Evolutionary conservation across 2,329 filamentous ascomycete genomes (phyloP).

Genomic region (Aureobasidium sp.): DNA sequence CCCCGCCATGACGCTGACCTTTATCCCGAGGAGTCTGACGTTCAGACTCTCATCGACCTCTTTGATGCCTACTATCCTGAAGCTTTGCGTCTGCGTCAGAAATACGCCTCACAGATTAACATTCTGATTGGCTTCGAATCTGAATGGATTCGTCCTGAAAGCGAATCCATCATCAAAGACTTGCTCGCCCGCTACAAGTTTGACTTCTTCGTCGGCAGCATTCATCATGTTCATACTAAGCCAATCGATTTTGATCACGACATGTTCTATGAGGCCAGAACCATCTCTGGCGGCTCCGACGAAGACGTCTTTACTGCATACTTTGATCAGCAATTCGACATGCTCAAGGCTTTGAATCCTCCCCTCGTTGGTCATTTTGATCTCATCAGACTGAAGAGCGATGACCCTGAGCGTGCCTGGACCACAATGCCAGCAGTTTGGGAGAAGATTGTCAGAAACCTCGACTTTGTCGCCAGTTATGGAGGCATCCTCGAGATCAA

Average conservation of each 20-base stretch:
- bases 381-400: constrained; percentile 73
- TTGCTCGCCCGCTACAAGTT: constrained; percentile 57
- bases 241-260: constrained; percentile 80
- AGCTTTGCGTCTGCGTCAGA: constrained; percentile 62
- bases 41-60: constrained; percentile 41
- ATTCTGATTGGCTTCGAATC: constrained; percentile 86
- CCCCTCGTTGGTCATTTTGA: constrained; percentile 90
- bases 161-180: constrained; percentile 51
- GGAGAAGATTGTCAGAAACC: constrained; percentile 65
- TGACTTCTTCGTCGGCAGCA: constrained; percentile 87
- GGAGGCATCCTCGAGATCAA: constrained; percentile 87
- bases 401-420: constrained; percentile 57
- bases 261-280: constrained; percentile 59
- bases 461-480: constrained; percentile 62
- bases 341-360: constrained; percentile 67
- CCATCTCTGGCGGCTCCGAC: constrained; percentile 54
- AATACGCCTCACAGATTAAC: constrained; percentile 64
- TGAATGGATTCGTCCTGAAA: constrained; percentile 77
- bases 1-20: constrained; percentile 71
- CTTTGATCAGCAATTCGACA: constrained; percentile 78
- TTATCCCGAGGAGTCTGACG: constrained; percentile 74
- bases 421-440: constrained; percentile 53
- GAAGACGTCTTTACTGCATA: constrained; percentile 72
- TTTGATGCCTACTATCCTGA: constrained; percentile 70
- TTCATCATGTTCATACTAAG: constrained; percentile 80